Evolutionary conservation across 1,284 basidiomycete species (phyloP), one percentile per base, ranked within the genome.

Genomic region (Pseudomicrostroma phylloplanum): DNA sequence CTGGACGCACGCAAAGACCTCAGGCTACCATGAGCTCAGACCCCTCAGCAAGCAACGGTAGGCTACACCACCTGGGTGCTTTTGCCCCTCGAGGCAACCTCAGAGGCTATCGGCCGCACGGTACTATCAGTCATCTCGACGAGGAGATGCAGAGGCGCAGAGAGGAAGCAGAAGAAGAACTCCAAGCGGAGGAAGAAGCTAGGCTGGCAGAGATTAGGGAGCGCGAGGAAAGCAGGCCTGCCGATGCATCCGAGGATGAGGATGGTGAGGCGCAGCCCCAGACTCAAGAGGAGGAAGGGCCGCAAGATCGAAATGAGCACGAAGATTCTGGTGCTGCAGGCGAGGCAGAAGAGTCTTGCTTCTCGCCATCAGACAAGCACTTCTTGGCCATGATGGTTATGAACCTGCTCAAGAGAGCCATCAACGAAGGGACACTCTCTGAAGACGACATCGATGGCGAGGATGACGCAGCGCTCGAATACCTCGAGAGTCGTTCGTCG

Each of bases 171-270:
- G 51, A 25, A 26, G 8, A 21, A 19, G 51, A 25, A 21, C 19
- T 19, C 51, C 43, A n/a, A 54, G 15, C 13, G 26, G 13, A 54
- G 51, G 21, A 25, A 26, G 51, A 54, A 25, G 51, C 51, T 19
- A 54, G 13, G 51, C 17, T 15, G 7, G 43, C 43, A 48, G 43
- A 48, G 43, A 6, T 25, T 15, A 4, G 6, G 21, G 17, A 23
- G 21, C 51, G 51, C 7, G 51, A 54, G 26, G 51, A 54, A 15
- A 54, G 51, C 51, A 54, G 51, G 51, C 51, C 51, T 13, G 51
- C 43, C 12, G 43, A 48, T 48, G 43, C 43, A 3, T 21, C 43
- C 21, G 17, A 48, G 43, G 43, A 48, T 13, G 43, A 17, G 15
- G 17, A 17, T 48, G 17, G 12, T 3, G 43, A 48, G 43, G 43